Evolutionary conservation across 176 grass and related monocot species (phyloP), one percentile per base, ranked within the genome.

Genomic region (Neostapfia colusana): DNA sequence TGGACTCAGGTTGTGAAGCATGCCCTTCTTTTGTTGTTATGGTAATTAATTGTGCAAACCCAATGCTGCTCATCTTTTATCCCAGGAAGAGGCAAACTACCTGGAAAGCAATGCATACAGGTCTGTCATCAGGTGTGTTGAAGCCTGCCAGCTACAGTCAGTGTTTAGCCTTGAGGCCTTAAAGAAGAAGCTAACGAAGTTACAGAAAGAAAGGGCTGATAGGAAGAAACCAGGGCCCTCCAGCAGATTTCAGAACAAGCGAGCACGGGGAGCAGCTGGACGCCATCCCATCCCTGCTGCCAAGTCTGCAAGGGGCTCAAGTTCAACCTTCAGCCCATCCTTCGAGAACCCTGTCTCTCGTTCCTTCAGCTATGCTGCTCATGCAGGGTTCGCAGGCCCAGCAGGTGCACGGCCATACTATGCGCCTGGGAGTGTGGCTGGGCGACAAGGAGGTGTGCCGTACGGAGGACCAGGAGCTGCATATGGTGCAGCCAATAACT

Each of bases 71-170:
- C 17, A 48, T 2, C 17, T 50, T 79, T 57, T 76, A 44, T 59
- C 50, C 1, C 79, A 93, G 90, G 82, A 90, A 72, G 90, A 88
- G 2, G 50, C 93, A 42, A 90, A 50, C 46, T 84, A 35, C 65
- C 15, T 83, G 42, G 89, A 96, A 80, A 80, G 73, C 65, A 86
- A 74, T 43, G 90, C 69, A 60, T 82, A 83, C 67, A 97, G 74
- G 80, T 83, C 90, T 13, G 55, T 97, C 43, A 90, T 97, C 77
- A 90, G 77, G 74, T 97, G 93, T 31, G 88, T 90, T 0, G 83
- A 93, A 72, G 62, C 55, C 16, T 97, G 93, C 81, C 84, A 90
- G 16, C 80, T 97, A 10, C 63, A 82, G 39, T 88, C 90, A 0
- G 86, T 73, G 9, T 97, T 93, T 70, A 92, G 24, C 54, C 65